Evolutionary conservation across 768 basidiomycete species (phyloP), one percentile per base, ranked within the genome.

Genomic region (Mycena epipterygia): DNA sequence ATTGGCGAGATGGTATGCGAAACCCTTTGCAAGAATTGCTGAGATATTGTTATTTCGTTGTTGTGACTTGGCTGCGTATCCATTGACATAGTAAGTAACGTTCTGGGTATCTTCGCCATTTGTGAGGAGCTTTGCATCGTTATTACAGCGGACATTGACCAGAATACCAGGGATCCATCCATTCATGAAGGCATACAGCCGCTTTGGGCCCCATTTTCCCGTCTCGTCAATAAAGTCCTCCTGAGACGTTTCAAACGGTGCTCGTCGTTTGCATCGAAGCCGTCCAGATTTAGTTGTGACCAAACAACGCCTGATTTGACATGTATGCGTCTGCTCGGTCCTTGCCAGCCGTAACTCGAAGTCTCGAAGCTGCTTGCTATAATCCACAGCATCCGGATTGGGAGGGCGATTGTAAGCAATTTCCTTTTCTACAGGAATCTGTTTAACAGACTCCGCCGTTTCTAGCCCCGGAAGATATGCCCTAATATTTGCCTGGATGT

Each of bases 71-170:
- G 78, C 74, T 0, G 73, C 66, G 62, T 87, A 87, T 0, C 14
- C 57, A 0, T 78, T 82, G 1, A 81, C 60, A 63, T 87, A 87
- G 52, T 73, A 84, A 0, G 78, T 63, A 0, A 79, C 52, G 37
- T 82, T 76, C 23, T 65, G 77, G 0, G 85, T 84, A 3, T 83
- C 81, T 2, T 5, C 12, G 5, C 0, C 25, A 74, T 81, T 82
- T 0, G 81, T 83, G 0, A 87, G 25, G 0, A 88, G 67, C 55
- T 88, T 87, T 0, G 51, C 49, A 63, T 88, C 83, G 60, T 86
- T 81, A 64, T 88, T 88, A 64, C 81, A 84, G 0, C 76, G 70
- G 0, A 62, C 58, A 32, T 74, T 71, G 5, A 78, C 32, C 0
- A 78, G 32, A 1, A 85, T 71, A 0, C 59, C 60, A 0, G 81